Evolutionary conservation across 2,329 filamentous ascomycete species (phyloP).

Genomic region (Nemania abortiva): DNA sequence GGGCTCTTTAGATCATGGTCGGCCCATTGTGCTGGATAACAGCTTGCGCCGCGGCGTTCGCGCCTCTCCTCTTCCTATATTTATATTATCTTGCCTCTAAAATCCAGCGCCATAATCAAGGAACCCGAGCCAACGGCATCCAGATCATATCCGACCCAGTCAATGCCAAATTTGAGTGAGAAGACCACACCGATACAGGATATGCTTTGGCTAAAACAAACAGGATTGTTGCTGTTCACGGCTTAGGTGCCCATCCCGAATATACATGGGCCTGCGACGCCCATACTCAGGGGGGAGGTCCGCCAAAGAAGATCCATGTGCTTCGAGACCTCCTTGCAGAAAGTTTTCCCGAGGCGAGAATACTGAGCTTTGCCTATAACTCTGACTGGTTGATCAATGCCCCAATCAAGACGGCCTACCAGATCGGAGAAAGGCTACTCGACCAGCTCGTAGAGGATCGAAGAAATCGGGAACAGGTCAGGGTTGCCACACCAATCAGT

Average conservation of each 20-base stretch:
- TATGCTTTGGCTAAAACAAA: neutral
- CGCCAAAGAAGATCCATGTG: conserved; percentile 1
- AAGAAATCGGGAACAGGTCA: conserved; percentile 10
- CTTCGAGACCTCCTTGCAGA: conserved; percentile 14
- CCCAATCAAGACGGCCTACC: conserved; percentile 3
- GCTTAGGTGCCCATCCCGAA: conserved; percentile 18
- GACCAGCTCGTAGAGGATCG: conserved; percentile 1
- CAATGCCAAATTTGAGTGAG: conserved; percentile 21
- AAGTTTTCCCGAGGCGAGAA: conserved; percentile 16
- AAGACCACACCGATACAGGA: neutral
- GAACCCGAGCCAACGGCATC: conserved; percentile 8
- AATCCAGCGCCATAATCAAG: conserved; percentile 11
- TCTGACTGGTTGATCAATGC: conserved; percentile 20
- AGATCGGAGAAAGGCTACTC: conserved; percentile 7
- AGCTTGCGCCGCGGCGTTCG: conserved; percentile 2
- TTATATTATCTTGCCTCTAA: conserved; percentile 6
- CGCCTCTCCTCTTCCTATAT: conserved; percentile 18
- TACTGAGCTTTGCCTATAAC: conserved; percentile 15
- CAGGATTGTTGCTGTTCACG: conserved; percentile 17
- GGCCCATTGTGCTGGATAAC: conserved; percentile 1
- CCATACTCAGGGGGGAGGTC: neutral
- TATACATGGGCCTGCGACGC: conserved; percentile 9
- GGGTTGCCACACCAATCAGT: neutral
- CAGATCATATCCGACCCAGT: conserved; percentile 7
- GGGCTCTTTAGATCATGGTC: neutral